Evolutionary conservation across 768 basidiomycete species (phyloP).

Genomic region (Hypholoma sublateritium): DNA sequence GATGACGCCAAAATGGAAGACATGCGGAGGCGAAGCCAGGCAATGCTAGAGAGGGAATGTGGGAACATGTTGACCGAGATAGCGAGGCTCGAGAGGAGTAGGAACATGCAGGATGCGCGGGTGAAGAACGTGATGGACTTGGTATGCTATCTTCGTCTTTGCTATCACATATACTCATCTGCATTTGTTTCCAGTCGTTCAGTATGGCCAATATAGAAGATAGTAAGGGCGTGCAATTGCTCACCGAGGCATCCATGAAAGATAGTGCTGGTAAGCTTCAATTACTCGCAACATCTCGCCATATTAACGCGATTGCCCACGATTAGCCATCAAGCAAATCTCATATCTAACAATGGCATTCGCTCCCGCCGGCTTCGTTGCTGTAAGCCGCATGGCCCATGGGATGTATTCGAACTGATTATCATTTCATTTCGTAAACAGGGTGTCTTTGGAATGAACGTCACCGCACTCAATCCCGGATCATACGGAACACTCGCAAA

Average conservation of each 20-base stretch:
- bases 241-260: constrained; percentile 39
- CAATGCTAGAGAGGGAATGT: constrained; percentile 42
- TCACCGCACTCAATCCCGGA: constrained; percentile 37
- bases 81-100: constrained; percentile 41
- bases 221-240: constrained; percentile 38
- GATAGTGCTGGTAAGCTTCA: constrained; percentile 38
- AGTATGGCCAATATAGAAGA: constrained; percentile 48
- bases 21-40: constrained; percentile 5
- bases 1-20: constrained; percentile 6
- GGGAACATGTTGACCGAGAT: constrained; percentile 49
- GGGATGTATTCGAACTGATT: neutral
- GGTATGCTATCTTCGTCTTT: constrained; percentile 22
- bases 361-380: constrained; percentile 52
- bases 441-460: constrained; percentile 60
- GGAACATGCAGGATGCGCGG: constrained; percentile 41
- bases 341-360: constrained; percentile 64
- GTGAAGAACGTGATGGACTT: constrained; percentile 53
- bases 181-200: constrained; percentile 37
- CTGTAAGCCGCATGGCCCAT: constrained; percentile 28
- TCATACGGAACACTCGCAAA: constrained; percentile 32
- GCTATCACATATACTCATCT: neutral
- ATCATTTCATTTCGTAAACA: constrained; percentile 15
- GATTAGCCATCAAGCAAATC: constrained; percentile 48
- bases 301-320: neutral
- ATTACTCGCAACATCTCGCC: neutral